Percentiles rank a stretch among this genome's conserved stretches.
Conservation (phyloP, 371 early-diverging fungal species). For the Mucor sp. region DNA sequence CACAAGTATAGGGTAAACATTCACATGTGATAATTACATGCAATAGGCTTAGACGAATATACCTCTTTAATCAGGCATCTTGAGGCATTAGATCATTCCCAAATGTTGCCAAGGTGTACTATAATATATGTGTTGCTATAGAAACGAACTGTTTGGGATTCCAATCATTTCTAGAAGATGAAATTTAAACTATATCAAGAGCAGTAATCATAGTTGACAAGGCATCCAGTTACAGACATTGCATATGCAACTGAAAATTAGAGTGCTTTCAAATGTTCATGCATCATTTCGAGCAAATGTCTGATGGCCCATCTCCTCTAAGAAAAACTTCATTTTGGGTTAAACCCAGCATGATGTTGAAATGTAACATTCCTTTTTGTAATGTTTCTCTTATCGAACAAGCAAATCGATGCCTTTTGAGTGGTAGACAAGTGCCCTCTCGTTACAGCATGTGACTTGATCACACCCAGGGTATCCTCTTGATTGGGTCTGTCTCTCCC, state of each 20-base stretch:
- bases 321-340: background rate
- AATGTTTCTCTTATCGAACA: background rate
- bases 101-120: background rate
- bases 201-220: background rate
- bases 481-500: constrained; percentile 8
- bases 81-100: background rate
- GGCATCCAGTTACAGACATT: background rate
- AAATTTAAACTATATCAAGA: background rate
- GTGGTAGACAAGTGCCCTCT: constrained; percentile 1
- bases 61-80: background rate
- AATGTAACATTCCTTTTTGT: constrained; percentile 3
- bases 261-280: background rate
- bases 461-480: background rate
- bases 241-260: background rate
- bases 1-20: background rate
- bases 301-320: background rate
- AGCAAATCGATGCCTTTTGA: background rate
- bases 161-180: background rate
- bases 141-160: background rate
- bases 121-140: background rate
- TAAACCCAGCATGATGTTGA: background rate
- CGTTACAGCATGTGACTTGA: constrained; percentile 4
- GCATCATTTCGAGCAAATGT: background rate
- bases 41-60: background rate
- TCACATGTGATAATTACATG: background rate